Evolutionary conservation across 345 rosid species (phyloP), one percentile per base, ranked within the genome.

Genomic region (Salix arbutifolia): DNA sequence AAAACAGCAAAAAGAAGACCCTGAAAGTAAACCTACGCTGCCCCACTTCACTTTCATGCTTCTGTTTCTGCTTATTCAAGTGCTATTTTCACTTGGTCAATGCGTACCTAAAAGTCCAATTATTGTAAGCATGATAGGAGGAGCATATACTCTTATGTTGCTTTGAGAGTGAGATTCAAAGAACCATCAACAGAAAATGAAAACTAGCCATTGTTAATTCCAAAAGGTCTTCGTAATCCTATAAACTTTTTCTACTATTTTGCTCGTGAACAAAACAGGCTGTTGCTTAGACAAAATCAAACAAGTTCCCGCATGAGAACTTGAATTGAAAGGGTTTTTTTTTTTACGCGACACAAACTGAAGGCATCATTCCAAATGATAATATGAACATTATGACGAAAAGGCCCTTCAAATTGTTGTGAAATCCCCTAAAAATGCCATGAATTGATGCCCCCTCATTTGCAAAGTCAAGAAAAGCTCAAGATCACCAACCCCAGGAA

Each of bases 1-100:
- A 48, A 73, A 76, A 83, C 17, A 28, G 87, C 74, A 82, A 85
- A 81, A 73, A 26, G 23, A 50, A 72, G 33, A 58, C 25, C 62
- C 42, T 66, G 69, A 35, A 30, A 11, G 8, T 17, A 65, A 64
- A 16, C 35, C 62, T 56, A 58, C 62, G 14, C 44, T 37, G 60
- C 52, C 67, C 40, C 48, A 12, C 69, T 76, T 62, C 74, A 44
- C 72, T 77, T 74, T 71, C 75, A 50, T 48, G 71, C 37, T 58
- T 17, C 17, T 69, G 56, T 11, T 3, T 33, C 42, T 35, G 21
- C 53, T 23, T 40, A 9, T 68, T 21, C 6, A 23, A 21, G 31
- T 23, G 50, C 52, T 25, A 21, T 23, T 68, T 7, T 40, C 53
- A 23, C 48, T 33, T 42, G 3, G 69, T 35, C 69, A 66, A 66